These are phyloP conservation scores for Arthrobotrys entomopaga DNA, from an alignment of 2,329 filamentous ascomycete species.

Conservation along the genomic window DNA sequence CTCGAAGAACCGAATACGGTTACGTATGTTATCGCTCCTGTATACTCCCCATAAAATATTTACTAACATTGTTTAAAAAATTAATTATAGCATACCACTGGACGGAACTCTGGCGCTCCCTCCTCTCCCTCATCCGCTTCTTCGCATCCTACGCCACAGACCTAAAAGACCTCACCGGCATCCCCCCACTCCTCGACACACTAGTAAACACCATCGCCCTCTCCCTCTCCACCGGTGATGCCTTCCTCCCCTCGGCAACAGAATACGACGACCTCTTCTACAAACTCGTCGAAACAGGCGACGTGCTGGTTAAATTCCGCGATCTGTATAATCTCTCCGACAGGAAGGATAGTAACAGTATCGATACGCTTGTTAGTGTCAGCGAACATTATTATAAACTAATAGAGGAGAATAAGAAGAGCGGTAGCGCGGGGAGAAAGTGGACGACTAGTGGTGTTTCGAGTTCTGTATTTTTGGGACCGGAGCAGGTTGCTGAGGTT, in stretches of 20 bases:
- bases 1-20: conserved; percentile 80
- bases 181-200: conserved; percentile 78
- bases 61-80: conserved; percentile 28
- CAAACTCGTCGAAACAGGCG: conserved; percentile 92
- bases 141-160: conserved; percentile 85
- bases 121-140: conserved; percentile 89
- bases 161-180: conserved; percentile 74
- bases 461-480: conserved; percentile 69
- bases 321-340: conserved; percentile 75
- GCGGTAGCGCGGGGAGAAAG: conserved; percentile 67
- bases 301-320: conserved; percentile 82
- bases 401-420: conserved; percentile 69
- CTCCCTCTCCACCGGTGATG: conserved; percentile 84
- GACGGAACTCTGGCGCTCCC: conserved; percentile 90
- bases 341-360: conserved; percentile 72
- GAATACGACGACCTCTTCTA: conserved; percentile 98
- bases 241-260: conserved; percentile 85
- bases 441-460: conserved; percentile 46
- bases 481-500: conserved; percentile 83
- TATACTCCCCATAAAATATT: conserved; percentile 7
- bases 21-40: conserved; percentile 63
- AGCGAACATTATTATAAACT: conserved; percentile 87
- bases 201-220: conserved; percentile 85
- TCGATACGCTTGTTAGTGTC: conserved; percentile 84
- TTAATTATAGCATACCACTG: conserved; percentile 77